Base-by-base conservation (phyloP, 495 filamentous ascomycete genomes). In the Xylaria nigripes region DNA sequence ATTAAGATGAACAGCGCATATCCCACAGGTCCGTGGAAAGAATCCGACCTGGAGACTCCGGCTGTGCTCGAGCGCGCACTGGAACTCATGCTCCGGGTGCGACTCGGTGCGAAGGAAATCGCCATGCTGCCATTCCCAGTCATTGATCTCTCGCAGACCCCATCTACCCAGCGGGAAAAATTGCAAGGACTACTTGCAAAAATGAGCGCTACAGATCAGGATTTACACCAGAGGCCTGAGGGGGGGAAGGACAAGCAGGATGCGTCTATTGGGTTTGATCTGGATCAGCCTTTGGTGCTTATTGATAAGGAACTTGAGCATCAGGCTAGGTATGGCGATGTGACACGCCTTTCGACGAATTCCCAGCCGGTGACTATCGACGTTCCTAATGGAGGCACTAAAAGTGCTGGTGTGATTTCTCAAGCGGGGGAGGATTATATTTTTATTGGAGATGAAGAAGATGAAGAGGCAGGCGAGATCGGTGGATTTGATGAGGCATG, bases 1-100 rank as follows among this genome's bases (percentile, higher is more conserved):
- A 55, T 55, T 1, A 38, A 32, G 16, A 12, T 9, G 6, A 9
- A 22, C 1, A 32, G 45, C 6, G 38, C 54, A 1, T 19, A 43
- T 0, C 38, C 44, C 6, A 30, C 27, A 8, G 40, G 45, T 4
- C 21, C 23, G 6, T 61, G 61, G 63, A 24, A 10, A 0, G 51
- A 44, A 3, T 15, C 40, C 8, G 63, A 66, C 16, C 55, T 65
- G 15, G 43, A 58, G 3, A 22, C 52, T 9, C 46, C 55, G 6
- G 54, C 63, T 3, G 58, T 63, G 0, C 55, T 65, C 0, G 63
- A 65, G 29, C 50, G 63, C 21, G 63, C 63, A 0, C 49, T 65
- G 49, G 63, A 65, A 34, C 40, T 65, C 18, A 59, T 56, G 47
- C 55, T 65, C 19, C 63, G 63, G 0, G 47, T 63, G n/a, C 45